phyloP scores from a whole-genome alignment of 345 rosid genomes.

The Salix dunnii region DNA sequence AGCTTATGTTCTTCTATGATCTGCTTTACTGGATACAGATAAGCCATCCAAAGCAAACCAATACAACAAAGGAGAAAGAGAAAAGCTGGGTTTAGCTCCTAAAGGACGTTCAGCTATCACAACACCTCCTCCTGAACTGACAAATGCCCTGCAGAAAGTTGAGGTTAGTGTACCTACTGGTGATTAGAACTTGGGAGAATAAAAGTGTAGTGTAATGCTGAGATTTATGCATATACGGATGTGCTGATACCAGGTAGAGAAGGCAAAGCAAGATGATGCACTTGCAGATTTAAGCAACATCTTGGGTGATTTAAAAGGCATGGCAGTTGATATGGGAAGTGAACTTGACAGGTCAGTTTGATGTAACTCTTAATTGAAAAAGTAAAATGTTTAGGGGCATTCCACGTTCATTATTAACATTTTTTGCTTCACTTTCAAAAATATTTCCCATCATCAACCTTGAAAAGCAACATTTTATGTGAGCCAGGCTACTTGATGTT shows the following conservation, averaged over 20 bases:
- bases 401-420: background rate
- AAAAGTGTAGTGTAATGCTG: background rate
- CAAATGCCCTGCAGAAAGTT: conserved; percentile 22
- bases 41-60: conserved; percentile 9
- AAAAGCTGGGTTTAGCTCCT: conserved; percentile 18
- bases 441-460: background rate
- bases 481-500: background rate
- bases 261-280: conserved; percentile 29
- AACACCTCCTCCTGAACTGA: conserved; percentile 22
- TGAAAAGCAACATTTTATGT: background rate
- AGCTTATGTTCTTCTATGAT: background rate
- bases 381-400: background rate
- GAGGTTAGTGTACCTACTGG: conserved; percentile 18
- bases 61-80: conserved; percentile 20
- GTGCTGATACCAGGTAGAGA: conserved; percentile 21
- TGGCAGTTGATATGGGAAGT: conserved; percentile 31
- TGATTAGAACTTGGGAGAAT: background rate
- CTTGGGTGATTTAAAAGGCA: conserved; percentile 31
- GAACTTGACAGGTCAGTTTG: conserved; percentile 28
- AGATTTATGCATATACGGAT: background rate
- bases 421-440: background rate
- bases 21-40: conserved; percentile 14
- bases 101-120: conserved; percentile 22
- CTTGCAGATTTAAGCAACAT: conserved; percentile 30
- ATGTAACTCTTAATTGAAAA: background rate